Evolutionary conservation across 768 basidiomycete genomes (phyloP).

Genomic region (Phylloporus arenicola): DNA sequence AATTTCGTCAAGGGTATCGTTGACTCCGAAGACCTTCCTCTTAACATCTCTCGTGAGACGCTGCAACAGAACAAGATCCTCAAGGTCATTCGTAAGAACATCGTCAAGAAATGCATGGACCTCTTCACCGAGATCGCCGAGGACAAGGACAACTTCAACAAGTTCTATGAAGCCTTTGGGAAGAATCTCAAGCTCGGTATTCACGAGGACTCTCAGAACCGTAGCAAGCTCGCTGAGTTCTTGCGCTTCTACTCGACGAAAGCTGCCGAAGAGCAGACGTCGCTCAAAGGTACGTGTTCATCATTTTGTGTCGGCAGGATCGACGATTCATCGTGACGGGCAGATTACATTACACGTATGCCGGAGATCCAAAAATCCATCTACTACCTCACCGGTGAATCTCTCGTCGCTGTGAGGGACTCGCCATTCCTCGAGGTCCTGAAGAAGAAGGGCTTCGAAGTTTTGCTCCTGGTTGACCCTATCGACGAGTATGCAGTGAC

Average conservation of each 20-base stretch:
- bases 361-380: constrained; percentile 98
- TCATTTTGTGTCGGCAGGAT: not conserved
- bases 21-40: constrained; percentile 98
- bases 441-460: constrained; percentile 99
- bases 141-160: constrained; percentile 97
- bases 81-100: constrained; percentile 99
- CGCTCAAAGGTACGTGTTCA: constrained; percentile 73
- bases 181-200: constrained; percentile 99
- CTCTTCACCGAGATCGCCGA: constrained; percentile 94
- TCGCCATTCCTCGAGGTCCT: constrained; percentile 99
- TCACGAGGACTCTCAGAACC: constrained; percentile 98
- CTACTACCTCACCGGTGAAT: constrained; percentile 99
- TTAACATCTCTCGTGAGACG: constrained; percentile 99
- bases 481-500: constrained; percentile 99
- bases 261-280: constrained; percentile 82
- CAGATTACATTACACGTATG: constrained; percentile 99
- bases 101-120: constrained; percentile 97
- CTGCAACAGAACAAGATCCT: constrained; percentile 99
- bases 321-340: not conserved
- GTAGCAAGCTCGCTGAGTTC: constrained; percentile 98
- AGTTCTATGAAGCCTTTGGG: constrained; percentile 98
- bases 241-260: constrained; percentile 98
- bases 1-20: constrained; percentile 99
- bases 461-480: constrained; percentile 94
- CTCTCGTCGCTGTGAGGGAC: constrained; percentile 81